Evolutionary conservation across 2,329 filamentous ascomycete species (phyloP).

Genomic region (Neopestalotiopsis sp.): DNA sequence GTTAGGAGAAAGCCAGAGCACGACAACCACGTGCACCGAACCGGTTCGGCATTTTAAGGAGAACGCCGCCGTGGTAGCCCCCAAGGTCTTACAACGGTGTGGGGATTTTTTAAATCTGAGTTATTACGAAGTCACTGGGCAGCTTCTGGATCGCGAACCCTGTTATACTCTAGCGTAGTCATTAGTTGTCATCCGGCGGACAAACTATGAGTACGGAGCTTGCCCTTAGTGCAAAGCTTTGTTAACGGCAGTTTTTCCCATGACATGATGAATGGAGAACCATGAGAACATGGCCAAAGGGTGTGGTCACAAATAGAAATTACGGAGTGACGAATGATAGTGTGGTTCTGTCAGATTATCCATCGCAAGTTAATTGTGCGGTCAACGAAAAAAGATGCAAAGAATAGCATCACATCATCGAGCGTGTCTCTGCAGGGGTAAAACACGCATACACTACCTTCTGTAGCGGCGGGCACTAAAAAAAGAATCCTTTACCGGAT

Average conservation of each 20-base stretch:
- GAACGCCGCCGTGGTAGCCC: background rate
- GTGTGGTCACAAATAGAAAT: background rate
- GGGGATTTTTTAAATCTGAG: background rate
- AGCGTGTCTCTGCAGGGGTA: background rate
- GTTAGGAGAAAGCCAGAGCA: background rate
- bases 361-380: background rate
- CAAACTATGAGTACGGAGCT: background rate
- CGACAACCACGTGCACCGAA: background rate
- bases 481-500: constrained; percentile 3
- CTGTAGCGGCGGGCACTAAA: constrained; percentile 3
- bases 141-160: background rate
- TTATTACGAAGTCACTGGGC: background rate
- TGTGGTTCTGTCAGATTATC: background rate
- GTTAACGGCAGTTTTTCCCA: background rate
- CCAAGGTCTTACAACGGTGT: constrained; percentile 1
- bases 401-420: background rate
- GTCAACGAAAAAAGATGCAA: background rate
- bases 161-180: background rate
- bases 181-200: background rate
- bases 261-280: background rate
- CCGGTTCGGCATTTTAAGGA: background rate
- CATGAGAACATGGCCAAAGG: background rate
- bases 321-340: background rate
- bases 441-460: background rate
- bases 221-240: background rate